A percentile compares a stretch with the other conserved stretches of the same genome.
Evolutionary conservation across 2,329 filamentous ascomycete genomes (phyloP).

Genomic region (Pseudogymnoascus sp.): DNA sequence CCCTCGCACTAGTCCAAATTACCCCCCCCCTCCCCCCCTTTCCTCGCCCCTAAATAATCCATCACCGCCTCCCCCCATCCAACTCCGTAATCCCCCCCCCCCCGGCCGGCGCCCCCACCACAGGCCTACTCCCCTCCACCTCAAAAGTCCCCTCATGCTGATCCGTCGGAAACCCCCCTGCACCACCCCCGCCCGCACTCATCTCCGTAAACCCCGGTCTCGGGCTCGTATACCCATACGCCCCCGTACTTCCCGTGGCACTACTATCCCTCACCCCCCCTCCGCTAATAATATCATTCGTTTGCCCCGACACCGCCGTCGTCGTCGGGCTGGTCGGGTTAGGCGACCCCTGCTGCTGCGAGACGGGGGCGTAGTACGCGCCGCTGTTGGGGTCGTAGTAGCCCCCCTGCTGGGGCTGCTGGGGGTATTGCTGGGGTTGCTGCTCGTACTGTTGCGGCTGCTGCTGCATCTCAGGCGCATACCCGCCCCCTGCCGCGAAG

Average conservation of each 20-base stretch:
- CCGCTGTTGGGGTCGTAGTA: neutral
- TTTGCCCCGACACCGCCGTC: neutral
- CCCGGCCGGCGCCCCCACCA: neutral
- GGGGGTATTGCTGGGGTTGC: neutral
- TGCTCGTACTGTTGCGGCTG: neutral
- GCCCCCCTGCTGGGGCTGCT: neutral
- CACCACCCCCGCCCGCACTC: neutral
- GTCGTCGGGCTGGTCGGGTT: neutral
- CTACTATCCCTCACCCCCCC: neutral
- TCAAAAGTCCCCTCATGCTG: neutral
- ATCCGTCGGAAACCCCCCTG: neutral
- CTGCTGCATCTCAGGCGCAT: neutral
- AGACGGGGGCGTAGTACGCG: too few species aligned
- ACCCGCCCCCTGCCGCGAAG: neutral
- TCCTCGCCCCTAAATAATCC: too few species aligned
- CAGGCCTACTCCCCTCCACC: neutral
- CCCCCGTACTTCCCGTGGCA: neutral
- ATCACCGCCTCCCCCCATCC: neutral
- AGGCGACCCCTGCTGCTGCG: neutral
- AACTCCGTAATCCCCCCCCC: neutral
- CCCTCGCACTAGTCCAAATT: too few species aligned
- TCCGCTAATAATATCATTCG: neutral
- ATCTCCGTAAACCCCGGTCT: neutral
- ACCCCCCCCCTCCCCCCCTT: neutral
- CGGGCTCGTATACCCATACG: neutral